phyloP scores from a whole-genome alignment of 176 grass and related monocot species.

The Cenchrus purpureus region DNA sequence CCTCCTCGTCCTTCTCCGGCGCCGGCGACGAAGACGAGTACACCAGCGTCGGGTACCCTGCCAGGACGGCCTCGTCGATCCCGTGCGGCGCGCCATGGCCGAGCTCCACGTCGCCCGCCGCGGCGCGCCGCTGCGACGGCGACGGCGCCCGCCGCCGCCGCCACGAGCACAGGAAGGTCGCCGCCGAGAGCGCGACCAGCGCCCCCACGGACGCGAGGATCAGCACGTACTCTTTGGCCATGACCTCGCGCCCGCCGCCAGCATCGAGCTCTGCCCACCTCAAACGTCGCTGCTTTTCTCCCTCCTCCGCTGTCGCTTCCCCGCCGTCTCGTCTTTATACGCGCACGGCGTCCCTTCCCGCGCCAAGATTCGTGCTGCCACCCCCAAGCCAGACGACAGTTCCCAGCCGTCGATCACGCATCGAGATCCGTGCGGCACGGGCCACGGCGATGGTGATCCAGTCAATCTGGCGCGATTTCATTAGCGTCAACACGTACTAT shows the following conservation, averaged over 20 bases:
- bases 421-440: too few species aligned
- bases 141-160: background rate
- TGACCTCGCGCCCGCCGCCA: background rate
- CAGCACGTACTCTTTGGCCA: constrained; percentile 8
- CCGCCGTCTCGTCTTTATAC: background rate
- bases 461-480: background rate
- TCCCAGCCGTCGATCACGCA: background rate
- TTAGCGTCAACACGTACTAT: background rate
- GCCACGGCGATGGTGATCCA: too few species aligned
- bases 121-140: constrained; percentile 13
- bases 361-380: background rate
- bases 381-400: background rate
- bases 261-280: background rate
- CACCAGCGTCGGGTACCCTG: constrained; percentile 32
- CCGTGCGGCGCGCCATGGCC: background rate
- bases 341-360: background rate
- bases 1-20: background rate
- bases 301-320: background rate
- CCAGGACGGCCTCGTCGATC: constrained; percentile 41
- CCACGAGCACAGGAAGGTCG: constrained; percentile 6
- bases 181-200: constrained; percentile 5
- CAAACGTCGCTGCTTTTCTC: background rate
- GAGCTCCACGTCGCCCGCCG: constrained; percentile 6
- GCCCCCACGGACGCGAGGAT: constrained; percentile 6
- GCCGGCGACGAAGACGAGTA: constrained; percentile 20